phyloP scores from a whole-genome alignment of 352 stramenopile genomes.

The Phytophthora quininea region DNA sequence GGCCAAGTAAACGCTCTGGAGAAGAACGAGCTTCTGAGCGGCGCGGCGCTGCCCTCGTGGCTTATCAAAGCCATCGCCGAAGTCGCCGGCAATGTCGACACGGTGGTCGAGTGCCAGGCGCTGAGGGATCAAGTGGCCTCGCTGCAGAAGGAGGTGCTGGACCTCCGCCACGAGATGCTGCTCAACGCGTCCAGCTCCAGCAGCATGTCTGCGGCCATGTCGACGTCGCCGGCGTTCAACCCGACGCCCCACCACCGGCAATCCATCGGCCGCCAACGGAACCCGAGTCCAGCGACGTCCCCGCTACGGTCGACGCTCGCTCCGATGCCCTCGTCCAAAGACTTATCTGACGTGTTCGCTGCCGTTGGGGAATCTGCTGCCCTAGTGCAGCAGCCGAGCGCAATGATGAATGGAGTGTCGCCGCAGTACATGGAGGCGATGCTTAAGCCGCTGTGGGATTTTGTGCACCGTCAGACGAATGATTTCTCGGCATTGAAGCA shows the following conservation, averaged over 20 bases:
- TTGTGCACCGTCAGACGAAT: constrained; percentile 81
- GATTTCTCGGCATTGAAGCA: constrained; percentile 67
- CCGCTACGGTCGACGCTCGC: constrained; percentile 10
- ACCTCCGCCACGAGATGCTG: constrained; percentile 80
- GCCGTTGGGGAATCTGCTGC: constrained; percentile 25
- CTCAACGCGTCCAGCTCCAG: constrained; percentile 55
- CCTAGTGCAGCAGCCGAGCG: constrained; percentile 12
- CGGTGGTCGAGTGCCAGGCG: constrained; percentile 79
- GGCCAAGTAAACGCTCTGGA: constrained; percentile 70
- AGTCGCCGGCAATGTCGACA: constrained; percentile 82
- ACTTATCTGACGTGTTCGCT: constrained; percentile 34
- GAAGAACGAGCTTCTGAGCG: constrained; percentile 79
- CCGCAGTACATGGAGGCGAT: constrained; percentile 36
- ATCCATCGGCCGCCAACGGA: constrained; percentile 45
- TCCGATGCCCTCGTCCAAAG: constrained; percentile 26
- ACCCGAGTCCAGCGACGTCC: constrained; percentile 6
- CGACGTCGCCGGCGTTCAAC: constrained; percentile 35
- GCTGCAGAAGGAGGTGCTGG: constrained; percentile 80
- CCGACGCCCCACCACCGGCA: constrained; percentile 62
- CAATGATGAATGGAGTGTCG: constrained; percentile 12
- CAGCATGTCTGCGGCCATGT: too few relatives aligned
- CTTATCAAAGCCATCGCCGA: constrained; percentile 75
- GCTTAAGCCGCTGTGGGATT: constrained; percentile 77
- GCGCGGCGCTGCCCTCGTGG: constrained; percentile 69
- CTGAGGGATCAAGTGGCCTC: constrained; percentile 76